Conservation (phyloP, 2,329 filamentous ascomycete genomes). For the Cladosporium halotolerans region DNA sequence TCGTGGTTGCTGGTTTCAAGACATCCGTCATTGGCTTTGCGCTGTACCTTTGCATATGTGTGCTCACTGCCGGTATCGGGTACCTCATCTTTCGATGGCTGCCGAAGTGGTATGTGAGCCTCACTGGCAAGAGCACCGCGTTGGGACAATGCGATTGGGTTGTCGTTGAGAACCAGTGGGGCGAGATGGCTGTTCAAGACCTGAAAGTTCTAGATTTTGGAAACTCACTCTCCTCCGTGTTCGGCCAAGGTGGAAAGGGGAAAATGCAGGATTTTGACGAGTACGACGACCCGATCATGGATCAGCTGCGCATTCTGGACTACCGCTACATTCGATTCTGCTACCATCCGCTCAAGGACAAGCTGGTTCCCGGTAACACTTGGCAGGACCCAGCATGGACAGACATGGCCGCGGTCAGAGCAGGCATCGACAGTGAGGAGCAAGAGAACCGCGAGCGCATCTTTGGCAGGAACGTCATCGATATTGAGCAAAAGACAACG, state of each 20-base stretch:
- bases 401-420: conserved; percentile 65
- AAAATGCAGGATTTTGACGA: conserved; percentile 62
- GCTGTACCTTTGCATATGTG: conserved; percentile 64
- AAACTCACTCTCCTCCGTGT: conserved; percentile 59
- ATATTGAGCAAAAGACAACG: conserved; percentile 84
- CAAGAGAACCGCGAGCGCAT: conserved; percentile 75
- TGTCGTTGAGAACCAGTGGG: conserved; percentile 96
- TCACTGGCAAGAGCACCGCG: conserved; percentile 64
- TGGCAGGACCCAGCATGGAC: conserved; percentile 95
- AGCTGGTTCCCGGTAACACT: conserved; percentile 75
- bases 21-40: conserved; percentile 66
- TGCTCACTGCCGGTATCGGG: conserved; percentile 66
- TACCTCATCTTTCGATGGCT: conserved; percentile 88
- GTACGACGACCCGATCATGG: conserved; percentile 68
- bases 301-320: conserved; percentile 69
- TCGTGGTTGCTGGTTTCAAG: conserved; percentile 84
- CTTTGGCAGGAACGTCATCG: conserved; percentile 85
- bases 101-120: conserved; percentile 73
- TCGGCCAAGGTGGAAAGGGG: conserved; percentile 60
- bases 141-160: conserved; percentile 81
- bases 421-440: conserved; percentile 82
- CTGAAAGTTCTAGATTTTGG: conserved; percentile 56
- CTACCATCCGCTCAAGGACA: conserved; percentile 83
- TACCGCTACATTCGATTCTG: conserved; percentile 94
- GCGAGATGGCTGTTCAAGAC: conserved; percentile 73